Base-by-base conservation (phyloP, 1,139 yeast genomes). In the Lodderomyces oxycetoniae region DNA sequence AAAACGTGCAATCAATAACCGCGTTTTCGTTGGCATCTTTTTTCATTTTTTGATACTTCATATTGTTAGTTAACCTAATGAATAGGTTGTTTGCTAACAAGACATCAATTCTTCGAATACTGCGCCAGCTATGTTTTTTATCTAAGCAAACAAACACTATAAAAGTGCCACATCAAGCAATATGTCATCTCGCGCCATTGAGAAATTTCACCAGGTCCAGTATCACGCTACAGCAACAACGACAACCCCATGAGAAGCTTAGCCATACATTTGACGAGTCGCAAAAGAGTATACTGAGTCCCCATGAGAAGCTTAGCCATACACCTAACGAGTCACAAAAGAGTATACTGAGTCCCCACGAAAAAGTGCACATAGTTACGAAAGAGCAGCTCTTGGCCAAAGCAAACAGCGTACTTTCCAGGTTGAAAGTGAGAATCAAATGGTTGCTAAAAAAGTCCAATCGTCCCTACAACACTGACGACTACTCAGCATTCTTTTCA, bases 401-500 rank as follows among this genome's bases (percentile, higher is more conserved):
- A 15, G 78, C 83, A 6, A 69, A 63, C 23, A 69, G 67, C 30
- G 53, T 67, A 36, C 57, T 72, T 26, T 71, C 76, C 20, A 57
- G 85, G 22, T 46, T 79, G 21, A 61, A 63, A 36, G 73, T 82
- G 20, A 67, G 85, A 35, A 48, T 81, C 36, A 80, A 77, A 51
- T 87, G 95, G 94, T 55, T 78, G 2, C 57, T 88, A 39, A 81
- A 68, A 37, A 51, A 55, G 33, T 63, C 71, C 12, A 64, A 67
- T 37, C 53, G 71, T 15, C 96, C 96, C 1, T 83, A 84, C 58
- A 87, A 83, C 49, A 77, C 85, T 16, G 97, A 89, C 57, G 96
- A 89, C 49, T 74, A 87, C 39, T 75, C 89, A 25, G 97, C 97
- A 3, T 67, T 91, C 42, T 77, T 89, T 44, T 85, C 95, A 5